Conservation (phyloP, 1,139 yeast genomes). For the Scheffersomyces quercinus region DNA sequence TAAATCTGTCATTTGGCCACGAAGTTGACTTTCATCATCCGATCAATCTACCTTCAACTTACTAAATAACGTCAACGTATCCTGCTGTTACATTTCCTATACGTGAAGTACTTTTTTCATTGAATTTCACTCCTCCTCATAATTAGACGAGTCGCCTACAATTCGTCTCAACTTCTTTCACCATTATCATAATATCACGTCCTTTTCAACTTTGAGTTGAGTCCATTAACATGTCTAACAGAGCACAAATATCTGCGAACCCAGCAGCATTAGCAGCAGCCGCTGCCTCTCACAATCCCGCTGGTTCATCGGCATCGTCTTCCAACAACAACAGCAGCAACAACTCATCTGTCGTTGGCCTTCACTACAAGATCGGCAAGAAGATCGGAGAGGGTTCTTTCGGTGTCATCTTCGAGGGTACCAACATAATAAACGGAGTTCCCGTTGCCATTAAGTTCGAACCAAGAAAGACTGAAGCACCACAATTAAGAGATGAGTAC, state of each 20-base stretch:
- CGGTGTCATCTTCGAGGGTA: slow-evolving; percentile 95
- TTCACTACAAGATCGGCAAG: slow-evolving; percentile 92
- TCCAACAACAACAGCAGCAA: slow-evolving; percentile 19
- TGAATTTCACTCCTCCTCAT: too few species aligned
- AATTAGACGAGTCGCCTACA: too few species aligned
- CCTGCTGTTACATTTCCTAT: too few species aligned
- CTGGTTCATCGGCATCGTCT: slow-evolving; percentile 11
- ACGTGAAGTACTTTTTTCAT: too few species aligned
- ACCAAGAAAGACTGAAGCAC: slow-evolving; percentile 95
- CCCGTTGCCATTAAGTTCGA: slow-evolving; percentile 78
- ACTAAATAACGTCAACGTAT: too few species aligned
- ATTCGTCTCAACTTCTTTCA: too few species aligned
- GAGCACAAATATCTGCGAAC: slow-evolving; percentile 27
- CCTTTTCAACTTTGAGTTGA: too few species aligned
- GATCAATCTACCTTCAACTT: too few species aligned
- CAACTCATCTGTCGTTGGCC: slow-evolving; percentile 43
- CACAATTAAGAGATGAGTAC: slow-evolving; percentile 94
- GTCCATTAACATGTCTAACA: slow-evolving; percentile 18
- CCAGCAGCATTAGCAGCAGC: slow-evolving; percentile 46
- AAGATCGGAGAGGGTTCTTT: slow-evolving; percentile 98
- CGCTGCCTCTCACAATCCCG: slow-evolving; percentile 31
- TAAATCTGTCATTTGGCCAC: too few species aligned
- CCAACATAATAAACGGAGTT: slow-evolving; percentile 76
- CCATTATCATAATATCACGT: too few species aligned
- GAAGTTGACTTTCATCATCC: too few species aligned